Evolutionary conservation across 805 yeast species (phyloP), one percentile per base, ranked within the genome.

Genomic region (Ogataea neopini): DNA sequence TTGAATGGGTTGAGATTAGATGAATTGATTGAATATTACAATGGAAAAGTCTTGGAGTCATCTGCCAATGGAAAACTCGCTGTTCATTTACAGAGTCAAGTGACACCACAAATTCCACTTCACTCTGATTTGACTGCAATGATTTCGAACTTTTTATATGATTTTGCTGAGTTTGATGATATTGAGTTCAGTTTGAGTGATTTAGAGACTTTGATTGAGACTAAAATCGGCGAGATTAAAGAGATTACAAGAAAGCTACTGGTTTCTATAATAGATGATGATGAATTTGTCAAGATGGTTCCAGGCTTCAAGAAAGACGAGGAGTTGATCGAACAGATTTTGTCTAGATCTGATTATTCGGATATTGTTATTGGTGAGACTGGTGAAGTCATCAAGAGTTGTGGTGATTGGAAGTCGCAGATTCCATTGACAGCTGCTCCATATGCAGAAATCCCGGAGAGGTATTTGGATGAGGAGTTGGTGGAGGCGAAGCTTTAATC

Each of bases 1-100:
- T 73, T 89, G 45, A 74, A 76, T 43, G 59, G 59, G 3, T 63
- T 89, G 44, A 72, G 83, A 23, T 77, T 82, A 59, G 63, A 67
- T 1, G 86, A 90, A 23, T 68, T 90, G 30, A 55, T 79, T 22
- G 71, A 73, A 0, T 83, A 83, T 58, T 88, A 75, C 62, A 60
- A 76, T 20, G 56, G 67, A 3, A 71, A 68, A 48, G 70, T 86
- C 15, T 40, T 62, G 28, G 43, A 60, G 17, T 18, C 42, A 11
- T 22, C 34, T 4, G 48, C 50, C 6, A 56, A 65, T 47, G 74
- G 75, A 14, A 77, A 69, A 58, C 61, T 84, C 18, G 74, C 82
- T 22, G 75, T 86, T 14, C 87, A 85, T 59, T 72, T 90, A 60
- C 76, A 80, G 58, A 80, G 95, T 4, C 83, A 77, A 41, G 47